Base-by-base conservation (phyloP, 345 rosid species). In the Heritiera fomes region DNA sequence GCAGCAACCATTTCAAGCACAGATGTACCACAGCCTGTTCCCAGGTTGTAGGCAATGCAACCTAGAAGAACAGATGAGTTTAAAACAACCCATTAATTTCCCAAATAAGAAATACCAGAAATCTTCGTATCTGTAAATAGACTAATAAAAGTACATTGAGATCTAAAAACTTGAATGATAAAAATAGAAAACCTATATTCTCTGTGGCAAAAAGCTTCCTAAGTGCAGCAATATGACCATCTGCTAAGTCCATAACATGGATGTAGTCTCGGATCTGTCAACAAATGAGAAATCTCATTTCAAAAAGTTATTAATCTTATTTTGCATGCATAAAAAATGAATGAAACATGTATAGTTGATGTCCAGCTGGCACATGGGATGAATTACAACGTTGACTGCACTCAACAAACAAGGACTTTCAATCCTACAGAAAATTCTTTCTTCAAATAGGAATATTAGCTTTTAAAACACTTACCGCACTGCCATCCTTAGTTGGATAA, bases 1-100 rank as follows among this genome's bases (percentile, higher is more conserved):
- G 97, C 95, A 47, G 91, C 84, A 71, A 96, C 98, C 97, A 96
- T 94, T 90, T 94, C 94, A n/a, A 96, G 91, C 68, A 96, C 97
- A 12, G 98, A 93, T 41, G 95, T 89, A 77, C 98, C 99, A 5
- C 67, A 76, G 70, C 98, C 97, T 53, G 97, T 96, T 40, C 98
- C 99, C 86, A 94, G 86, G 84, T 96, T 96, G 79, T 90, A 96
- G 58, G 97, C 92, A 77, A 82, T 80, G 81, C 98, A 96, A 64
- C 97, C 99, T 95, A 79, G 20, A 59, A 78, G 61, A 73, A 77
- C n/a, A 52, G 15, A 55, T 1, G 2, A 20, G 4, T 58, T 78
- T 18, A 41, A 73, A 20, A 76, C n/a, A 20, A 38, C 15, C 41
- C 20, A 43, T 15, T 58, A 81, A 46, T 9, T 64, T 55, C 17